Evolutionary conservation across 768 basidiomycete species (phyloP).

Genomic region (Naganishia friedmannii): DNA sequence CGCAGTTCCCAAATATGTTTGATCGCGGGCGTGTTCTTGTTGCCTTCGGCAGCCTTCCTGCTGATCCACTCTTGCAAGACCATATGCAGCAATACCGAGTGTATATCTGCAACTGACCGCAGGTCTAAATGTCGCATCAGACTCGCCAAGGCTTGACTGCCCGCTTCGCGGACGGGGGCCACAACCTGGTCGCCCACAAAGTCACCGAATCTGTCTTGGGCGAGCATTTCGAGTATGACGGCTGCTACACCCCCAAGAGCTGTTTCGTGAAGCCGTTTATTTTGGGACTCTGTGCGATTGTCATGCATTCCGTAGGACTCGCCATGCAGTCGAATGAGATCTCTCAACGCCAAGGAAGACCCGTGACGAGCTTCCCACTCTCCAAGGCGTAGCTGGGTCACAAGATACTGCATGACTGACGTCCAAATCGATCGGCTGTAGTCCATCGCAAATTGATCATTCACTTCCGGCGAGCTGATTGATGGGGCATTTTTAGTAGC

Average conservation of each 20-base stretch:
- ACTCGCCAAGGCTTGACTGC: constrained; percentile 87
- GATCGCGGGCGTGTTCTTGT: constrained; percentile 41
- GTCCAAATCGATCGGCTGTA: constrained; percentile 44
- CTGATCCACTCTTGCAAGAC: constrained; percentile 75
- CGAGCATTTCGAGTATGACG: constrained; percentile 80
- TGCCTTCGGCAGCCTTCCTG: constrained; percentile 36
- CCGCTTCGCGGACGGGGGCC: constrained; percentile 93
- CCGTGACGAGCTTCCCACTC: constrained; percentile 95
- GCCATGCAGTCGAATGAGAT: constrained; percentile 59
- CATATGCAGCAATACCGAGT: constrained; percentile 83
- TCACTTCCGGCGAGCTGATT: background rate
- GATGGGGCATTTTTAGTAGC: constrained; percentile 27
- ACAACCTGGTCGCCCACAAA: constrained; percentile 96
- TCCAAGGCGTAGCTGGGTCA: constrained; percentile 74
- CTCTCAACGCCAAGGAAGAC: constrained; percentile 82
- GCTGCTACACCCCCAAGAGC: constrained; percentile 61
- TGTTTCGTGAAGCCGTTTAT: constrained; percentile 24
- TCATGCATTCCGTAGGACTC: constrained; percentile 4
- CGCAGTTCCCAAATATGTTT: constrained; percentile 86
- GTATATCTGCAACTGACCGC: constrained; percentile 74
- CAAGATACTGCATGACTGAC: constrained; percentile 71
- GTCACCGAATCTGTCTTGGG: constrained; percentile 96
- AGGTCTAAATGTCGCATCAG: constrained; percentile 82
- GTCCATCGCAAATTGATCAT: background rate
- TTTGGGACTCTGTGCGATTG: background rate